Conservation (phyloP, 225 moss, liverwort and hornwort species). For the Straminergon stramineum region DNA sequence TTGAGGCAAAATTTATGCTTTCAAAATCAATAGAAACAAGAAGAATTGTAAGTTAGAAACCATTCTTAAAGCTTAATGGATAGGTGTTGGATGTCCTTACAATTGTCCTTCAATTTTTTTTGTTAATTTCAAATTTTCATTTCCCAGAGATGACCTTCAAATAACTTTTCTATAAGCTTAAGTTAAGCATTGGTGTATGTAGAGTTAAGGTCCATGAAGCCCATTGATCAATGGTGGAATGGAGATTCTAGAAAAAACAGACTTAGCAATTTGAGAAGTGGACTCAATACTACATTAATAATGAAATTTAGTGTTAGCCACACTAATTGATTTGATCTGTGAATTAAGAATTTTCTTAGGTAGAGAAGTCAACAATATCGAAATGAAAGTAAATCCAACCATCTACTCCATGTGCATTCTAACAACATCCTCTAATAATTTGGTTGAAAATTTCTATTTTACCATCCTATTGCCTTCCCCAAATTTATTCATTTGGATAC, state of each 20-base stretch:
- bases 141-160: neutral
- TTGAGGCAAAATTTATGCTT: neutral
- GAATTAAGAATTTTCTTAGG: neutral
- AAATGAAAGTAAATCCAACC: neutral
- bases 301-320: neutral
- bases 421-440: fast-evolving
- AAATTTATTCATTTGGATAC: fast-evolving
- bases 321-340: neutral
- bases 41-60: neutral
- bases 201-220: no score
- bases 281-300: fast-evolving
- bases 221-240: no score
- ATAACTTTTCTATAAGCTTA: neutral
- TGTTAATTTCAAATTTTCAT: no score
- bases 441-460: neutral
- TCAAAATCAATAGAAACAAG: neutral
- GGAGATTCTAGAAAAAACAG: no score
- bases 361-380: neutral
- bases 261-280: neutral
- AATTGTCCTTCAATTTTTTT: neutral
- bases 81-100: neutral
- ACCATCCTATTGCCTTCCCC: neutral
- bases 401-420: neutral
- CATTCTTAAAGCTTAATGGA: neutral
- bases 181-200: no score